These are phyloP conservation scores for Alternaria rosae DNA, from an alignment of 2,329 filamentous ascomycete species.

Conservation along the genomic window DNA sequence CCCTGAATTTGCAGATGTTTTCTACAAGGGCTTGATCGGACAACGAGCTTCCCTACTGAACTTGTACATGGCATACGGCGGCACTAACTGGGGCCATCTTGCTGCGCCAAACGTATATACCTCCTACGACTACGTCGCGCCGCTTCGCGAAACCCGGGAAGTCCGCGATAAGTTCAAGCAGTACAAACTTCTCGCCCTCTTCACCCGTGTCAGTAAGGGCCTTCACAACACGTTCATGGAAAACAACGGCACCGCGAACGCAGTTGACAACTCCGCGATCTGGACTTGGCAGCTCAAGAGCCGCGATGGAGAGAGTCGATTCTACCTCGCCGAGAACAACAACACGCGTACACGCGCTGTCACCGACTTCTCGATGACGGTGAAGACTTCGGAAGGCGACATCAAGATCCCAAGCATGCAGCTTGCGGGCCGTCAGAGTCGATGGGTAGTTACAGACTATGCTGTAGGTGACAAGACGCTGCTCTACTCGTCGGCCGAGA, in stretches of 20 bases:
- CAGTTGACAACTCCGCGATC: conserved; percentile 48
- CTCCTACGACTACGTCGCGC: conserved; percentile 58
- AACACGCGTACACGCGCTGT: conserved; percentile 55
- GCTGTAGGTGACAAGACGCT: conserved; percentile 56
- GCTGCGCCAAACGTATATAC: conserved; percentile 55
- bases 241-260: conserved; percentile 62
- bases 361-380: conserved; percentile 57
- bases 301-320: conserved; percentile 58
- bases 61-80: conserved; percentile 61
- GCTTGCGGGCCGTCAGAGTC: conserved; percentile 61
- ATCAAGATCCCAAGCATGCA: conserved; percentile 57
- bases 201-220: conserved; percentile 61
- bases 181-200: conserved; percentile 63
- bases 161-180: conserved; percentile 62
- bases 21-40: conserved; percentile 64
- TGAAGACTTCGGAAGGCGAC: conserved; percentile 57
- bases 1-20: conserved; percentile 61
- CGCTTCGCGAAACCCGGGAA: conserved; percentile 62
- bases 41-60: conserved; percentile 59
- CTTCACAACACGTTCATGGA: conserved; percentile 62
- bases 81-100: conserved; percentile 64
- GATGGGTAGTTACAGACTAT: conserved; percentile 64
- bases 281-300: conserved; percentile 63
- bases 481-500: conserved; percentile 61
- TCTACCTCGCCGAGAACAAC: conserved; percentile 60